Conservation (phyloP, 176 grass and related monocot genomes). For the Triticum dicoccoides region DNA sequence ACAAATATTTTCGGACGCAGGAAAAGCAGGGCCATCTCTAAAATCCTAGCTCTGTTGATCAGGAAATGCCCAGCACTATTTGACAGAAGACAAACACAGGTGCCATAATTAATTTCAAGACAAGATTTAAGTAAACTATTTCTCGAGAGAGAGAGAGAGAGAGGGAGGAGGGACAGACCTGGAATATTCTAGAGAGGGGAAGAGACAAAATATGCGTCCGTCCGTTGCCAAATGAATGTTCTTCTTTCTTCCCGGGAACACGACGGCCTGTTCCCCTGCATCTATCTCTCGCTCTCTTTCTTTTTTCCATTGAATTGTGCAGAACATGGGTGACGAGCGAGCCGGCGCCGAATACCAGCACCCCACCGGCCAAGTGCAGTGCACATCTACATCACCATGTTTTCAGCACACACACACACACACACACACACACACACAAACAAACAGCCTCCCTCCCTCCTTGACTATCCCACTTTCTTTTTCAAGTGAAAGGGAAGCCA, state of each 20-base stretch:
- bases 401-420: background rate
- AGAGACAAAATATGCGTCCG: slow-evolving; percentile 4
- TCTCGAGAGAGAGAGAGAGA: no score
- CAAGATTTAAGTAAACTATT: no score
- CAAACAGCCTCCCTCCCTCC: background rate
- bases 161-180: background rate
- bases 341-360: background rate
- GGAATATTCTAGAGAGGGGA: background rate
- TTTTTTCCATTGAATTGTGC: background rate
- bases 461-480: background rate
- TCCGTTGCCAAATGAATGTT: slow-evolving; percentile 5
- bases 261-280: slow-evolving; percentile 8
- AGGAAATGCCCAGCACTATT: no score
- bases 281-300: background rate
- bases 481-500: background rate
- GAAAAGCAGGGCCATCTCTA: no score
- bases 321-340: slow-evolving; percentile 12
- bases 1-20: no score
- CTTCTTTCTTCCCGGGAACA: slow-evolving; percentile 14
- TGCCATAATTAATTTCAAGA: no score
- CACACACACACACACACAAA: background rate
- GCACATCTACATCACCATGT: background rate
- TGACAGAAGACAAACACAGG: no score
- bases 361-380: background rate
- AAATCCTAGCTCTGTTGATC: no score